Evolutionary conservation across 2,329 filamentous ascomycete genomes (phyloP).

Genomic region (Scolecobasidium constrictum): DNA sequence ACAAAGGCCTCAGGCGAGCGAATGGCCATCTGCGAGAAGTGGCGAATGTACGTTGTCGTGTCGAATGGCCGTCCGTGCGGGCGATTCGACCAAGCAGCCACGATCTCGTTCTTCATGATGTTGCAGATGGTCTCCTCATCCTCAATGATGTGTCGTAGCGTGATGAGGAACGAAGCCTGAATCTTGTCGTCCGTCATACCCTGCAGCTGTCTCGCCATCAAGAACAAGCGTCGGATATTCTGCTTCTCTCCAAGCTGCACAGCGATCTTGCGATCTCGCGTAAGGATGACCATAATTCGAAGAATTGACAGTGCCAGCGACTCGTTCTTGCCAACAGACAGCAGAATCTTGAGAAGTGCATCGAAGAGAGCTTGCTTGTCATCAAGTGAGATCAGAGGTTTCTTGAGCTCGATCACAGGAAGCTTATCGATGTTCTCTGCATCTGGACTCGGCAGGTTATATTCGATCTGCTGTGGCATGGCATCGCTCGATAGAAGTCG

Average conservation of each 20-base stretch:
- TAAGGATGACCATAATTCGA: constrained; percentile 78
- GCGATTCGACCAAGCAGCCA: constrained; percentile 55
- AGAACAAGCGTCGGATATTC: constrained; percentile 80
- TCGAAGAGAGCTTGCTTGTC: constrained; percentile 64
- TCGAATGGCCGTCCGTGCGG: constrained; percentile 45
- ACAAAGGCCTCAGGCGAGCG: constrained; percentile 80
- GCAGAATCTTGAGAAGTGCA: constrained; percentile 71
- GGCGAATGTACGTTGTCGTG: constrained; percentile 60
- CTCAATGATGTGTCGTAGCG: constrained; percentile 86
- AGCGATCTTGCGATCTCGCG: constrained; percentile 65
- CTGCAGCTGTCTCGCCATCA: constrained; percentile 89
- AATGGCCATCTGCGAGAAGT: constrained; percentile 68
- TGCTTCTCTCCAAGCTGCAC: constrained; percentile 72
- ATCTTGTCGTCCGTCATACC: constrained; percentile 68
- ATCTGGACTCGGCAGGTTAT: constrained; percentile 44
- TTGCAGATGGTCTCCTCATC: constrained; percentile 86
- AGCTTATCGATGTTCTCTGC: constrained; percentile 36
- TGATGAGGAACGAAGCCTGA: constrained; percentile 65
- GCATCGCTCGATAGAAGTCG: constrained; percentile 82
- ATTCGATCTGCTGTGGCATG: constrained; percentile 63
- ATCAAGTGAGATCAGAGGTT: constrained; percentile 49
- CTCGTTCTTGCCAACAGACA: constrained; percentile 79
- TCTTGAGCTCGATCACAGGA: constrained; percentile 42
- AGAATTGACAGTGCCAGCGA: constrained; percentile 72
- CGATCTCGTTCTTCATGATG: constrained; percentile 84